Conservation (phyloP, 179 eudicot genomes). For the Camellia oleifera region DNA sequence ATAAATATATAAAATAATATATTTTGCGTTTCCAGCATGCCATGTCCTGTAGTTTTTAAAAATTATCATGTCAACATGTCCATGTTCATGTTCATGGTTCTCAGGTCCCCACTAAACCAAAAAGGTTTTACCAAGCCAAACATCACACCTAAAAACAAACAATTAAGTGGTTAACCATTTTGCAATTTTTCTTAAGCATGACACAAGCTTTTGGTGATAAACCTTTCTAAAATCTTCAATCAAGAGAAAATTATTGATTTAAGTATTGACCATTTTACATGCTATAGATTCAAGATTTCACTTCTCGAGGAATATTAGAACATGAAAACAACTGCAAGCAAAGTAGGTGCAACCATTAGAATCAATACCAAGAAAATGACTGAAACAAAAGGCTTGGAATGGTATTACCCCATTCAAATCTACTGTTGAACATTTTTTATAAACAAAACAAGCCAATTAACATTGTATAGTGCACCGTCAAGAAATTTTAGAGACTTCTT, state of each 20-base stretch:
- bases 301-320: background rate
- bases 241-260: background rate
- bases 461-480: background rate
- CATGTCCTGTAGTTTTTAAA: no score
- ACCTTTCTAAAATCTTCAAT: slow-evolving; percentile 6
- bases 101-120: background rate
- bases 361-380: background rate
- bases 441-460: background rate
- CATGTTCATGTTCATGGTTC: no score
- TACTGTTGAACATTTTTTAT: background rate
- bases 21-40: no score
- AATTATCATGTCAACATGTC: no score
- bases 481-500: background rate
- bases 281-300: background rate
- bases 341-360: background rate
- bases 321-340: background rate
- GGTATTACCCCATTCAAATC: background rate
- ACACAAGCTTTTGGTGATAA: background rate
- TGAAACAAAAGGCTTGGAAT: background rate
- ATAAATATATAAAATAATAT: no score
- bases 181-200: slow-evolving; percentile 5
- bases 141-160: background rate
- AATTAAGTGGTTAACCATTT: background rate
- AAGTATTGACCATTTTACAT: background rate
- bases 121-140: background rate